These are phyloP conservation scores for Penicillium simplicissimum DNA, from an alignment of 495 filamentous ascomycete genomes.

Conservation along the genomic window DNA sequence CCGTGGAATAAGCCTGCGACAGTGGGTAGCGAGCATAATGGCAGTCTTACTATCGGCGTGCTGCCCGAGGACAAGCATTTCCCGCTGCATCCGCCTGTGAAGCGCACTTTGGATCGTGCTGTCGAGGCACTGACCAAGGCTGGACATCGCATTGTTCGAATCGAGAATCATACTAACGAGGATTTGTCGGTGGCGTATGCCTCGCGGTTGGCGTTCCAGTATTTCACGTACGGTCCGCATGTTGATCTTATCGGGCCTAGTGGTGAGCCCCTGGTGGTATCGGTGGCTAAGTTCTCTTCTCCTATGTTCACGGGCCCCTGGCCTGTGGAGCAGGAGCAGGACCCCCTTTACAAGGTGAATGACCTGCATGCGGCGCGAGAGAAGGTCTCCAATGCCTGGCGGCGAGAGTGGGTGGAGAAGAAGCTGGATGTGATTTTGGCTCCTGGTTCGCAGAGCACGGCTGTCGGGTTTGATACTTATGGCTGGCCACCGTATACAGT, in stretches of 20 bases:
- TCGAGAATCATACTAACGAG: conserved; percentile 16
- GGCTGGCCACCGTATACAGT: conserved; percentile 49
- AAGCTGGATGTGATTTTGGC: conserved; percentile 48
- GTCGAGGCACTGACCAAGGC: conserved; percentile 35
- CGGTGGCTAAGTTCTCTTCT: conserved; percentile 20
- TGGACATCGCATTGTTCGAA: conserved; percentile 48
- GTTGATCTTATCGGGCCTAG: conserved; percentile 26
- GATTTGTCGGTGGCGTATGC: conserved; percentile 19
- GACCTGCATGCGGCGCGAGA: conserved; percentile 21
- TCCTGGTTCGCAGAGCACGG: conserved; percentile 49
- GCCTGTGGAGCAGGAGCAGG: conserved; percentile 30
- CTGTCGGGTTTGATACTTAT: conserved; percentile 50
- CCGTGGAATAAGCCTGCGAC: conserved; percentile 14
- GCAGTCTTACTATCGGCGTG: conserved; percentile 48
- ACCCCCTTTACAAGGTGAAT: conserved; percentile 18
- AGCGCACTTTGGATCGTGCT: conserved; percentile 45
- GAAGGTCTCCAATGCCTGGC: conserved; percentile 22
- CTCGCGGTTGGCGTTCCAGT: conserved; percentile 29
- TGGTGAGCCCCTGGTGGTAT: conserved; percentile 31
- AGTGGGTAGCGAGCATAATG: not conserved
- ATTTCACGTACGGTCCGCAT: conserved; percentile 32
- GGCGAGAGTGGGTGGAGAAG: conserved; percentile 28
- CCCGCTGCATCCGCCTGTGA: conserved; percentile 56
- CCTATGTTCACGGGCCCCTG: conserved; percentile 26
- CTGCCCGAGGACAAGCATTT: conserved; percentile 52